phyloP scores from a whole-genome alignment of 2,329 filamentous ascomycete species.

The Calonectria hongkongensis region DNA sequence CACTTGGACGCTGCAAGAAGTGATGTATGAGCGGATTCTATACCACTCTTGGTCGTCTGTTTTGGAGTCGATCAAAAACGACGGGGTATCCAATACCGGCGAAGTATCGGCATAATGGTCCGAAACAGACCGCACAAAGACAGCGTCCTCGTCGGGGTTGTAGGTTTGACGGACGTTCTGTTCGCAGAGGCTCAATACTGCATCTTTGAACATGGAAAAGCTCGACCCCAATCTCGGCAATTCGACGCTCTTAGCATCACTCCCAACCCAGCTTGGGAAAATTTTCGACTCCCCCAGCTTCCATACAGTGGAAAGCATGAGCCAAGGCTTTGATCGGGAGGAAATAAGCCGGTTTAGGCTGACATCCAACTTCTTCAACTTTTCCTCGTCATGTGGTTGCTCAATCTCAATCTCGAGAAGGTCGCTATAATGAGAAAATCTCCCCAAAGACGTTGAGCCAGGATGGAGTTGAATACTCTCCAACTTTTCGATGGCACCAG shows the following conservation, averaged over 20 bases:
- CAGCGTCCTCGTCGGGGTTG: neutral
- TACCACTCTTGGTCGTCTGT: slow-evolving; percentile 51
- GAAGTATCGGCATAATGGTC: neutral
- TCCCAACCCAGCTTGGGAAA: neutral
- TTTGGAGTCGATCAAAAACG: slow-evolving; percentile 43
- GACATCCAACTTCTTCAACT: neutral
- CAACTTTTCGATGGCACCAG: neutral
- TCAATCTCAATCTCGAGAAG: neutral
- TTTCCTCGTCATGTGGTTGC: neutral
- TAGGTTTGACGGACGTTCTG: neutral
- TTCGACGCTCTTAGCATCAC: neutral
- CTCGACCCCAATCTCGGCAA: neutral
- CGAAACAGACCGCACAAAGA: slow-evolving; percentile 46
- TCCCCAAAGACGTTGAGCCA: neutral
- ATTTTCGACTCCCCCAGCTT: neutral
- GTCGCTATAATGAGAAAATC: neutral
- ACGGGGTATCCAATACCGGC: slow-evolving; percentile 34
- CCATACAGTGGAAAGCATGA: slow-evolving; percentile 3
- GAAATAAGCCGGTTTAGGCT: neutral
- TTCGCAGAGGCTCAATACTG: neutral
- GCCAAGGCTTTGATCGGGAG: neutral
- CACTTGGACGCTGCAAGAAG: slow-evolving; percentile 35
- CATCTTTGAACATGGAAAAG: neutral
- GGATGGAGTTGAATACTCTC: neutral
- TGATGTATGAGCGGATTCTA: slow-evolving; percentile 49